A percentile compares a stretch with the other conserved stretches of the same genome.
Evolutionary conservation across 257 asterid species (phyloP).

Genomic region (Mentha longifolia): DNA sequence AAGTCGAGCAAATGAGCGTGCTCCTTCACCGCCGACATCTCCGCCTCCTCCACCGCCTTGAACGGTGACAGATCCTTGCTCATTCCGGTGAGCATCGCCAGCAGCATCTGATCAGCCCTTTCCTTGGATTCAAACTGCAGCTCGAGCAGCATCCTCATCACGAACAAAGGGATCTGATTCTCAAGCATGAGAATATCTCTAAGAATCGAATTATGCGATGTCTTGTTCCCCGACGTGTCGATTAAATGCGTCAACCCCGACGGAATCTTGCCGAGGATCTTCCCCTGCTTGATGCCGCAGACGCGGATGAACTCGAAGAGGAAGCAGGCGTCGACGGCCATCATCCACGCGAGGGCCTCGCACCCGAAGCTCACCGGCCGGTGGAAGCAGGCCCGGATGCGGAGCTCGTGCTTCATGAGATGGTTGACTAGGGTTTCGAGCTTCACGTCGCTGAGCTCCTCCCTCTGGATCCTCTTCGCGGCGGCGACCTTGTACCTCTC

Average conservation of each 20-base stretch:
- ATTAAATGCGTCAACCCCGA: slow-evolving; percentile 52
- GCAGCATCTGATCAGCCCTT: slow-evolving; percentile 40
- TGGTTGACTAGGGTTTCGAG: slow-evolving; percentile 41
- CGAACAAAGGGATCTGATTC: slow-evolving; percentile 68
- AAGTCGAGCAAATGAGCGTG: slow-evolving; percentile 56
- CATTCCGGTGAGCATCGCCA: slow-evolving; percentile 42
- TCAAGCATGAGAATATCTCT: slow-evolving; percentile 67
- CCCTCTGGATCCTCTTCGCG: slow-evolving; percentile 48
- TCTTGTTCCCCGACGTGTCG: slow-evolving; percentile 49
- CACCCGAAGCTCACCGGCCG: slow-evolving; percentile 39
- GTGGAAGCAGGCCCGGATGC: slow-evolving; percentile 57
- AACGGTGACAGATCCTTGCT: slow-evolving; percentile 52
- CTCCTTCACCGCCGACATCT: neutral
- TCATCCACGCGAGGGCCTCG: slow-evolving; percentile 68
- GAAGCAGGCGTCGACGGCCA: slow-evolving; percentile 65
- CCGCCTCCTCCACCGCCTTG: slow-evolving; percentile 26
- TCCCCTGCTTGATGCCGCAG: slow-evolving; percentile 45
- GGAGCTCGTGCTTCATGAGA: slow-evolving; percentile 38
- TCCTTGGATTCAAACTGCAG: slow-evolving; percentile 42
- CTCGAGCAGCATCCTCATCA: slow-evolving; percentile 50
- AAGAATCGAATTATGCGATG: slow-evolving; percentile 48
- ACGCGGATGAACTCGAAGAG: slow-evolving; percentile 57
- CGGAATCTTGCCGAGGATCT: slow-evolving; percentile 35
- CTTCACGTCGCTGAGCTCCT: slow-evolving; percentile 30
- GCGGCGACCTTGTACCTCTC: slow-evolving; percentile 63